A percentile compares a stretch with the other conserved stretches of the same genome.
Conservation (phyloP, 2,329 filamentous ascomycete species). For the Ceratocystis eucalypticola region DNA sequence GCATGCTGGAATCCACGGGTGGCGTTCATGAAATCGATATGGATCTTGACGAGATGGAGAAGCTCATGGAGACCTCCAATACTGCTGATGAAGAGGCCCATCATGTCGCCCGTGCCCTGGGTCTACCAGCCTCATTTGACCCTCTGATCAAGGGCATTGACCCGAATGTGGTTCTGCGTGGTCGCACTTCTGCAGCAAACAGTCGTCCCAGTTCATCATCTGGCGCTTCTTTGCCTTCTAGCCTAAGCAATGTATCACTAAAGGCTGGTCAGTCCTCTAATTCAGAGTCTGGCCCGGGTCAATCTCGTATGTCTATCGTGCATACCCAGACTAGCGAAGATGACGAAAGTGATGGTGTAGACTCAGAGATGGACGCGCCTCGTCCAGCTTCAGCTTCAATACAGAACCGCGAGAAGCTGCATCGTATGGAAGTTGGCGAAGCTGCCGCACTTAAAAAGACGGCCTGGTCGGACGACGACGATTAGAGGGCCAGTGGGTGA, state of each 20-base stretch:
- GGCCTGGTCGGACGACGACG: slow-evolving; percentile 30
- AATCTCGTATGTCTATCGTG: neutral
- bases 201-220: slow-evolving; percentile 14
- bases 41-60: slow-evolving; percentile 37
- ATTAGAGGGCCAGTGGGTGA: slow-evolving; percentile 21
- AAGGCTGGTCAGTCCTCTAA: slow-evolving; percentile 1
- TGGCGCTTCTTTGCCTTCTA: neutral
- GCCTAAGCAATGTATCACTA: neutral
- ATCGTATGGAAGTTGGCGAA: slow-evolving; percentile 47
- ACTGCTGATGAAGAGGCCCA: slow-evolving; percentile 51
- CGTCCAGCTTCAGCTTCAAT: slow-evolving; percentile 32
- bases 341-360: slow-evolving; percentile 28
- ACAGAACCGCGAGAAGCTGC: slow-evolving; percentile 39
- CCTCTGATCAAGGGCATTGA: slow-evolving; percentile 48
- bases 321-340: slow-evolving; percentile 28
- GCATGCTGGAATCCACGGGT: slow-evolving; percentile 54
- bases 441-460: slow-evolving; percentile 37
- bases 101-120: slow-evolving; percentile 48
- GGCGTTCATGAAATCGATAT: slow-evolving; percentile 46
- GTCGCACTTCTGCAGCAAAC: slow-evolving; percentile 18
- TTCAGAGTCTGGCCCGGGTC: slow-evolving; percentile 2
- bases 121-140: slow-evolving; percentile 48
- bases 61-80: slow-evolving; percentile 39
- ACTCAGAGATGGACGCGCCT: slow-evolving; percentile 33
- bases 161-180: slow-evolving; percentile 22